Conservation (phyloP, 345 rosid genomes). For the Angophora floribunda region DNA sequence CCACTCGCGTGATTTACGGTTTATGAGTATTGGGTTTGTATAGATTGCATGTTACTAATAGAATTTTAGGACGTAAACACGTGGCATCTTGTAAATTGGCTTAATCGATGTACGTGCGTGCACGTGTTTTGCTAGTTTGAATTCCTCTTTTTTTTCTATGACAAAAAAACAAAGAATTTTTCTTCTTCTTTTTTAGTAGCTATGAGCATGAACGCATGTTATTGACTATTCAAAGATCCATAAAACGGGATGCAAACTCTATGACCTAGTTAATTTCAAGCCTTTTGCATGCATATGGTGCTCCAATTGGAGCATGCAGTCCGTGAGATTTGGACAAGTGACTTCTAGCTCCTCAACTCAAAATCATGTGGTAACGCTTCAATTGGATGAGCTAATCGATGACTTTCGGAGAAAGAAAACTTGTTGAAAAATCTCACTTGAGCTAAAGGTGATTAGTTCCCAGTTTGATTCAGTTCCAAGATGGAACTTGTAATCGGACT, state of each 20-base stretch:
- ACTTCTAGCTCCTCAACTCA: not conserved
- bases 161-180: too few relatives aligned
- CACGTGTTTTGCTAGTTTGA: not conserved
- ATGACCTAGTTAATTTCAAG: not conserved
- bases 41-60: not conserved
- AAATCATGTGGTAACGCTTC: not conserved
- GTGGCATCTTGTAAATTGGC: not conserved
- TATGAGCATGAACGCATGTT: not conserved
- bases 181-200: not conserved
- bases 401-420: not conserved
- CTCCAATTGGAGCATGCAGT: not conserved
- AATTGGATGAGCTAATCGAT: not conserved
- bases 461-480: too few relatives aligned
- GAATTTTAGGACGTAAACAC: not conserved
- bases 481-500: too few relatives aligned
- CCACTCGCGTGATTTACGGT: not conserved
- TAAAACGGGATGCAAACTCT: too few relatives aligned
- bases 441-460: too few relatives aligned
- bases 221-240: not conserved
- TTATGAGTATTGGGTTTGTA: not conserved
- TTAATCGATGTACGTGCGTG: not conserved
- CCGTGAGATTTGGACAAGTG: not conserved
- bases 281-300: not conserved
- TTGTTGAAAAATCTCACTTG: not conserved
- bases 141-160: not conserved